Conservation (phyloP, 1,139 yeast genomes). For the Kodamaea sp. region DNA sequence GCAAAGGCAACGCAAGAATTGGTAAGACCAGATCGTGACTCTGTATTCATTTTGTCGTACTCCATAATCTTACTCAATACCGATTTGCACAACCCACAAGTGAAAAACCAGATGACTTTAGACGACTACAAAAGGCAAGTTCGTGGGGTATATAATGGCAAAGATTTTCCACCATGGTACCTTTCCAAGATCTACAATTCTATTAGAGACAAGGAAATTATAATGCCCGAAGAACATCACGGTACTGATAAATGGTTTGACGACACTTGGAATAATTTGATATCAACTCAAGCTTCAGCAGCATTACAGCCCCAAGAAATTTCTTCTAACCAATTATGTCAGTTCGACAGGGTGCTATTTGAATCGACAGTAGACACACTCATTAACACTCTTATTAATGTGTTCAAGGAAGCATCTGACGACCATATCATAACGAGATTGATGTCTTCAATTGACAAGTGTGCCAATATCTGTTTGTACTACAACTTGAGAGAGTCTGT, state of each 20-base stretch:
- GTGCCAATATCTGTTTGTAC: conserved; percentile 72
- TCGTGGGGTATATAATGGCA: conserved; percentile 73
- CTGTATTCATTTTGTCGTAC: conserved; percentile 71
- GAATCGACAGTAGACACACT: conserved; percentile 60
- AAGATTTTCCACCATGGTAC: conserved; percentile 86
- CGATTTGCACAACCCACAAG: conserved; percentile 76
- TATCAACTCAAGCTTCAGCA: conserved; percentile 48
- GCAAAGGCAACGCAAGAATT: no score
- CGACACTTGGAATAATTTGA: conserved; percentile 85
- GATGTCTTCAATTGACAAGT: conserved; percentile 83
- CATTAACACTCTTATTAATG: conserved; percentile 67
- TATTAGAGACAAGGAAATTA: conserved; percentile 83
- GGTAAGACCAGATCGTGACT: conserved; percentile 70
- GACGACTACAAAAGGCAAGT: conserved; percentile 80
- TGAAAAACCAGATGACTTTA: conserved; percentile 82
- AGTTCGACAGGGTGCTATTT: conserved; percentile 72
- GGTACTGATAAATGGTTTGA: conserved; percentile 89
- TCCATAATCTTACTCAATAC: conserved; percentile 79
- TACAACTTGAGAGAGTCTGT: conserved; percentile 59
- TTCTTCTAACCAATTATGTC: conserved; percentile 28
- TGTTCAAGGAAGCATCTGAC: conserved; percentile 86
- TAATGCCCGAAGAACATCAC: conserved; percentile 97
- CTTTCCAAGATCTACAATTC: conserved; percentile 77
- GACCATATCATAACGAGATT: conserved; percentile 86
- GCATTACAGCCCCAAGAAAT: conserved; percentile 18